These are phyloP conservation scores for Aethionema arabicum DNA, from an alignment of 345 rosid genomes.

Conservation along the genomic window DNA sequence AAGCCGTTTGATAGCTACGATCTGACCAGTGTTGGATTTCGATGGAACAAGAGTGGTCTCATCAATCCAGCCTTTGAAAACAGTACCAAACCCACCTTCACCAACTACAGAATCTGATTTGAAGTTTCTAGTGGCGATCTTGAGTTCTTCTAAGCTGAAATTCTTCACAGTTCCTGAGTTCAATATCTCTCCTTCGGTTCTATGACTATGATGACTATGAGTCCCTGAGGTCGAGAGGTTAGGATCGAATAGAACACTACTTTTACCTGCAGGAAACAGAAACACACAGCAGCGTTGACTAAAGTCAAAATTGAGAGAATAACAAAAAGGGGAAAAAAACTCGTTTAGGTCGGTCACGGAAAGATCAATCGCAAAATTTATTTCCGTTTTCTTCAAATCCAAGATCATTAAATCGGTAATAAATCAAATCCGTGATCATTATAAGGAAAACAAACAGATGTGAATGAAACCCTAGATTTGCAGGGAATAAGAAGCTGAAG, in stretches of 20 bases:
- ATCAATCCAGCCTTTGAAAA: constrained; percentile 94
- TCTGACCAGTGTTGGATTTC: constrained; percentile 76
- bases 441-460: neutral
- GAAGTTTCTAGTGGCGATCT: constrained; percentile 81
- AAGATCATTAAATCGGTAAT: neutral
- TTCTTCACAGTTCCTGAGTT: constrained; percentile 62
- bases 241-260: constrained; percentile 43
- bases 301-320: constrained; percentile 23
- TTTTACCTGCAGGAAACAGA: constrained; percentile 33
- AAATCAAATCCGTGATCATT: neutral
- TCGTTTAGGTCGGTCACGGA: constrained; percentile 14
- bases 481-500: neutral
- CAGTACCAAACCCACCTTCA: constrained; percentile 96
- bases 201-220: constrained; percentile 47
- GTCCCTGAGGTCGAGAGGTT: constrained; percentile 44
- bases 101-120: constrained; percentile 94
- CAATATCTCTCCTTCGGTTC: constrained; percentile 80
- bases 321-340: constrained; percentile 11
- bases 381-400: constrained; percentile 11
- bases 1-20: constrained; percentile 88
- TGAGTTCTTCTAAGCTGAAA: constrained; percentile 68
- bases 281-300: constrained; percentile 27
- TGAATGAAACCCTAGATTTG: neutral
- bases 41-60: constrained; percentile 63
- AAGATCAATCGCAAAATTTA: neutral